A percentile compares a stretch with the other conserved stretches of the same genome.
Evolutionary conservation across 2,329 filamentous ascomycete species (phyloP).

Genomic region (Leptographium flavum): DNA sequence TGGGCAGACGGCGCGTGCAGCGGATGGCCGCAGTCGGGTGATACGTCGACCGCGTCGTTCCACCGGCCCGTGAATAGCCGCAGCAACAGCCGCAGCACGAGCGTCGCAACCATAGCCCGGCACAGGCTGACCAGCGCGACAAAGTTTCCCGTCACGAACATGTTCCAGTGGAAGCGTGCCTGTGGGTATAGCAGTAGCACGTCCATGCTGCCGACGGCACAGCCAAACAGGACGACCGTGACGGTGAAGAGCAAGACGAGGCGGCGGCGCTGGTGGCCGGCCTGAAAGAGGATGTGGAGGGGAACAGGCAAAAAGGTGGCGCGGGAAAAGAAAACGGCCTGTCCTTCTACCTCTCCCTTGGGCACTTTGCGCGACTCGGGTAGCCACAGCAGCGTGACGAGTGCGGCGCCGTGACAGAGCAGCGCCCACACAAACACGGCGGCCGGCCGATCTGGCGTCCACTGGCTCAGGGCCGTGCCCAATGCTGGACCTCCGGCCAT

Average conservation of each 20-base stretch:
- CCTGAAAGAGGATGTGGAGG: background rate
- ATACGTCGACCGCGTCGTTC: background rate
- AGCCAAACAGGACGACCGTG: background rate
- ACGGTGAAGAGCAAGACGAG: background rate
- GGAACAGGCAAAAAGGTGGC: background rate
- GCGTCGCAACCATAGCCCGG: background rate
- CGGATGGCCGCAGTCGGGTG: too few species aligned
- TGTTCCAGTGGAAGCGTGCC: background rate
- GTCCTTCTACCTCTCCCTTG: too few species aligned
- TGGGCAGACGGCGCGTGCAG: background rate
- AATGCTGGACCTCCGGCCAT: background rate
- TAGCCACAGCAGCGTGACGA: background rate
- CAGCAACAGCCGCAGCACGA: background rate
- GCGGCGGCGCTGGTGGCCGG: background rate
- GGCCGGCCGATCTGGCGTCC: background rate
- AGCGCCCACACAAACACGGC: background rate
- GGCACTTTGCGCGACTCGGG: conserved; percentile 1
- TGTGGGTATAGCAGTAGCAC: conserved; percentile 3
- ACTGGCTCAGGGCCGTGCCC: background rate
- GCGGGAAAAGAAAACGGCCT: too few species aligned
- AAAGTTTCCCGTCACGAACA: background rate
- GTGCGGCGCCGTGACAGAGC: background rate
- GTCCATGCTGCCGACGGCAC: background rate
- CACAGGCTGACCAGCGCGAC: background rate
- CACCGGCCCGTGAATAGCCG: background rate